Evolutionary conservation across 768 basidiomycete genomes (phyloP), one percentile per base, ranked within the genome.

Genomic region (Leccinum truebloodii): DNA sequence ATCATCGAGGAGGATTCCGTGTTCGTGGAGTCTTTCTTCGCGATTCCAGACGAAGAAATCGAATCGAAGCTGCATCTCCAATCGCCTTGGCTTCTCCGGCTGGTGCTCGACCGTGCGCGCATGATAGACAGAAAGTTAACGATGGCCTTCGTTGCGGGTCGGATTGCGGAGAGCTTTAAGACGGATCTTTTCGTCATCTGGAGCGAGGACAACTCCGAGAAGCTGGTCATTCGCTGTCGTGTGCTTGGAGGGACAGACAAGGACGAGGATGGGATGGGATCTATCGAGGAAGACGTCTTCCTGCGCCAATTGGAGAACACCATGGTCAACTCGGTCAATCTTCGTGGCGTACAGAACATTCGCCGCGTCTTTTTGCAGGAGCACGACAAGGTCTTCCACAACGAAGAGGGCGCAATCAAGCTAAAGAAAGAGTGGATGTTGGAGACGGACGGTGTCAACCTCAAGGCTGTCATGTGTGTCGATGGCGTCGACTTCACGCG

Each of bases 1-100:
- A 89, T 96, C 74, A 97, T 99, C 73, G 95, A 96, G 65, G 97
- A 98, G 66, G 97, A 99, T 74, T 79, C 84, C 24, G 86, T 95
- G 24, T 98, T 99, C 71, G 97, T 99, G 59, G 94, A 97, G 69
- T 95, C 95, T 0, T 98, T 98, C 91, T 99, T 98, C 74, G 96
- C 95, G 57, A 98, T 98, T 71, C 97, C 97, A 6, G 97, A 98
- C 67, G 95, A 98, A 71, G 93, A 95, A 54, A 89, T 96, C 60
- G 94, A 96, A 72, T 82, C 85, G 20, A 96, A 96, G 70, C 78
- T 97, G 3, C 89, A 94, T 65, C 80, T 94, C 1, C 93, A 95
- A 72, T 98, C 97, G 2, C 95, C 95, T 0, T 99, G 97, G 97
- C 80, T 99, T 20, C 86, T 99, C 22, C 94, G 97, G 77, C 85